phyloP scores from a whole-genome alignment of 2,329 filamentous ascomycete genomes.

The Hymenotorrendiella dingleyae region DNA sequence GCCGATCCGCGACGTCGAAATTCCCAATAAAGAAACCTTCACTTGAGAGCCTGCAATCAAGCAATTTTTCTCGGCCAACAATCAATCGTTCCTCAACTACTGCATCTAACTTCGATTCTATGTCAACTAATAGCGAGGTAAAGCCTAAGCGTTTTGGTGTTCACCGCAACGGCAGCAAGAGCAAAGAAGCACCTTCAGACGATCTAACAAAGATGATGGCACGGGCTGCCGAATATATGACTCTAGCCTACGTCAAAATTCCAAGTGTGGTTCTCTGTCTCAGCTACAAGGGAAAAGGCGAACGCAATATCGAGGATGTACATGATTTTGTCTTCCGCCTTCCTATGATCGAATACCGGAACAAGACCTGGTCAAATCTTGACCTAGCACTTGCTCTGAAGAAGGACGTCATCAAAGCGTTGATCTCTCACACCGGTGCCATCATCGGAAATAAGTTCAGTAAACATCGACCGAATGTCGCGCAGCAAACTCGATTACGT shows the following conservation, averaged over 20 bases:
- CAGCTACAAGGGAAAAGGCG: conserved; percentile 92
- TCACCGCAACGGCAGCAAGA: conserved; percentile 40
- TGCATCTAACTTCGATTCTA: conserved; percentile 18
- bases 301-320: conserved; percentile 92
- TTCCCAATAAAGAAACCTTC: conserved; percentile 28
- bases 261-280: conserved; percentile 92
- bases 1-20: conserved; percentile 20
- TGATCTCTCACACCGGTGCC: conserved; percentile 91
- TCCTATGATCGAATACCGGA: conserved; percentile 89
- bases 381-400: conserved; percentile 90
- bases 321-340: conserved; percentile 97
- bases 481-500: conserved; percentile 71
- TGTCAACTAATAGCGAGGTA: conserved; percentile 25
- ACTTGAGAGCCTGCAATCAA: conserved; percentile 27
- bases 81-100: conserved; percentile 23
- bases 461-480: conserved; percentile 74
- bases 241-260: conserved; percentile 89
- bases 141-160: conserved; percentile 49
- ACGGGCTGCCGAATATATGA: conserved; percentile 95
- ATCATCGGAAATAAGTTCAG: conserved; percentile 98
- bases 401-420: conserved; percentile 85
- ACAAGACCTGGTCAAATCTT: conserved; percentile 98
- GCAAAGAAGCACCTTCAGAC: conserved; percentile 65
- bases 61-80: conserved; percentile 20
- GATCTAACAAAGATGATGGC: conserved; percentile 96